phyloP scores from a whole-genome alignment of 768 basidiomycete genomes.

The Amanita polypyramis region DNA sequence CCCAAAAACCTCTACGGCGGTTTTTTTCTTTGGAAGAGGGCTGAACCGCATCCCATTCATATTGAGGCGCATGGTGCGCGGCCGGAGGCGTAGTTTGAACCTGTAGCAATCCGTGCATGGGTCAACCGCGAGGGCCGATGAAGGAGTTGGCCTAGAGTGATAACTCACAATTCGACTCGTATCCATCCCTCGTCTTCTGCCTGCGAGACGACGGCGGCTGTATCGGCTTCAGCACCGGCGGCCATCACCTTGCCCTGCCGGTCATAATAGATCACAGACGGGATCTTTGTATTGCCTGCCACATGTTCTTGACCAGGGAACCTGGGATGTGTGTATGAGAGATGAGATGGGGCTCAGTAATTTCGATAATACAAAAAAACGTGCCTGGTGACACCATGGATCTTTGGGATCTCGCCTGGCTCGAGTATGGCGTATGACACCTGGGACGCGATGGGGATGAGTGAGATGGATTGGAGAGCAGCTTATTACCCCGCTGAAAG shows the following conservation, averaged over 20 bases:
- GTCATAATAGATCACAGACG: constrained; percentile 69
- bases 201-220: constrained; percentile 39
- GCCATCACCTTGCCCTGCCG: constrained; percentile 51
- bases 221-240: constrained; percentile 73
- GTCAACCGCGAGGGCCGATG: neutral
- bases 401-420: constrained; percentile 73
- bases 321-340: constrained; percentile 25
- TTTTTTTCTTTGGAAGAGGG: constrained; percentile 53
- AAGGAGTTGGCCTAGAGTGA: too few species aligned
- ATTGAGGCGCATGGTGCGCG: constrained; percentile 66
- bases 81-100: constrained; percentile 73
- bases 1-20: constrained; percentile 66
- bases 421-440: constrained; percentile 77
- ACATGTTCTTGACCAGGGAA: constrained; percentile 84
- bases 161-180: constrained; percentile 60
- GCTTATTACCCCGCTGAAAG: constrained; percentile 64
- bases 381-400: constrained; percentile 71
- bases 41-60: constrained; percentile 81
- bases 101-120: constrained; percentile 23
- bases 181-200: constrained; percentile 76
- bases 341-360: neutral
- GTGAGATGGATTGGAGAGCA: constrained; percentile 1
- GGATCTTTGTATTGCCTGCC: constrained; percentile 77
- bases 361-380: constrained; percentile 10
- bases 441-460: constrained; percentile 16